Percentiles rank a stretch among this genome's conserved stretches.
Evolutionary conservation across 2,329 filamentous ascomycete genomes (phyloP).

Genomic region (Seiridium unicorne): DNA sequence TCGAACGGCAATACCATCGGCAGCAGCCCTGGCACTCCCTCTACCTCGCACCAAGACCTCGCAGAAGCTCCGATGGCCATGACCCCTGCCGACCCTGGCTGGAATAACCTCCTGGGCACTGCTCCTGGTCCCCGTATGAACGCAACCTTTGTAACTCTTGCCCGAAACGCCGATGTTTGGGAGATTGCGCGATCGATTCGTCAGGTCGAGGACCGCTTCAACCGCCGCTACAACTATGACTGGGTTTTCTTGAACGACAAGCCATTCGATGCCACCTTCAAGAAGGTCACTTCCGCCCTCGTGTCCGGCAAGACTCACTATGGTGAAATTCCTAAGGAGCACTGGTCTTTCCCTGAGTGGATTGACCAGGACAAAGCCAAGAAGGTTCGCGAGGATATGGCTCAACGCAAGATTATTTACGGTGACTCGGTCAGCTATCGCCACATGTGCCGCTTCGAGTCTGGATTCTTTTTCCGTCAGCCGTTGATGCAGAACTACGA

Average conservation of each 20-base stretch:
- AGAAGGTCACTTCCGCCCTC: constrained; percentile 82
- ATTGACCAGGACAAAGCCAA: constrained; percentile 94
- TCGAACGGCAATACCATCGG: constrained; percentile 10
- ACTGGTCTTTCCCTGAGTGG: constrained; percentile 96
- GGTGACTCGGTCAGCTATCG: constrained; percentile 95
- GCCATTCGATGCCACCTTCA: constrained; percentile 91
- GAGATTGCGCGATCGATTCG: constrained; percentile 95
- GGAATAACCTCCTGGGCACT: constrained; percentile 49
- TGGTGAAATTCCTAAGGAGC: constrained; percentile 82
- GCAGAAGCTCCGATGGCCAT: constrained; percentile 49
- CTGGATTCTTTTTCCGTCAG: constrained; percentile 98
- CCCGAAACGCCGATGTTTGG: constrained; percentile 92
- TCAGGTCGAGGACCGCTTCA: constrained; percentile 97
- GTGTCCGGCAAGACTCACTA: constrained; percentile 94
- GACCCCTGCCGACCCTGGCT: constrained; percentile 50
- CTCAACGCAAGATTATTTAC: constrained; percentile 92
- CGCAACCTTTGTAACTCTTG: constrained; percentile 94
- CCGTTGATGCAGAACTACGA: constrained; percentile 92
- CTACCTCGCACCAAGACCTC: constrained; percentile 33
- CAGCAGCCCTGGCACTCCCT: constrained; percentile 19
- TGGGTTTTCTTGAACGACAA: constrained; percentile 99
- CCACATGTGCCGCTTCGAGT: constrained; percentile 99
- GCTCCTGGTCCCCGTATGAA: constrained; percentile 79
- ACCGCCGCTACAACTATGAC: constrained; percentile 93
- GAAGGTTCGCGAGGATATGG: constrained; percentile 92